Base-by-base conservation (phyloP, 2,329 filamentous ascomycete species). In the Aspergillus fumigatus region DNA sequence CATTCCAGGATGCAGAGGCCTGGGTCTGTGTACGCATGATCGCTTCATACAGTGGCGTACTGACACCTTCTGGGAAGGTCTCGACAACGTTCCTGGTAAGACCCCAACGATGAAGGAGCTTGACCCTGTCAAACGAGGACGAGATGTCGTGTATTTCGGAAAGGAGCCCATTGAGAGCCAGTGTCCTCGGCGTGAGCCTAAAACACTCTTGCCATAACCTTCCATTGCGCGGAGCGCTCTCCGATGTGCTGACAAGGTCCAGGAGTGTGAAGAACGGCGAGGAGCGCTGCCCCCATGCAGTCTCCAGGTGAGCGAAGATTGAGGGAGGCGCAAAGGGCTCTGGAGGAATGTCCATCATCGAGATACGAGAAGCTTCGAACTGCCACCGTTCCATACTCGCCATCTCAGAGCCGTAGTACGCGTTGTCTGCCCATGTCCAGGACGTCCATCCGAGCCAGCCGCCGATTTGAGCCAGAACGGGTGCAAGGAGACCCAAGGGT, bases 11-110 rank as follows among this genome's bases (percentile, higher is more conserved):
- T 0, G 86, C 82, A 9, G 92, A 90, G 19, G 93, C 93, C 58
- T 85, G 84, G n/a, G 86, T 83, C 70, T 96, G 92, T 62, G 90
- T 96, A 60, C 85, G 82, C n/a, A 87, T 84, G 43, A 97, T 91
- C 4, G 88, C 86, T 74, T 97, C 92, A 68, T 88, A 88, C 14
- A 97, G 79, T 0, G 90, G 88, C 2, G 88, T 84, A 53, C 89
- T 82, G n/a, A 97, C 80, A 26, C 90, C 86, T 72, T 96, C 91
- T 1, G 94, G 93, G 1, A 97, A 78, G 0, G 89, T 92, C 60
- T 96, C 90, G 17, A 97, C 81, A 50, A 92, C 77, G 25, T 82
- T 78, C 9, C 68, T 65, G 23, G 71, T 73, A 49, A 96, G 84
- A 0, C 88, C 87, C 59, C 87, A 87, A 47, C 84, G 78, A 57